Conservation (phyloP, 2,329 filamentous ascomycete genomes). For the Torrubiellomyces zombiae region DNA sequence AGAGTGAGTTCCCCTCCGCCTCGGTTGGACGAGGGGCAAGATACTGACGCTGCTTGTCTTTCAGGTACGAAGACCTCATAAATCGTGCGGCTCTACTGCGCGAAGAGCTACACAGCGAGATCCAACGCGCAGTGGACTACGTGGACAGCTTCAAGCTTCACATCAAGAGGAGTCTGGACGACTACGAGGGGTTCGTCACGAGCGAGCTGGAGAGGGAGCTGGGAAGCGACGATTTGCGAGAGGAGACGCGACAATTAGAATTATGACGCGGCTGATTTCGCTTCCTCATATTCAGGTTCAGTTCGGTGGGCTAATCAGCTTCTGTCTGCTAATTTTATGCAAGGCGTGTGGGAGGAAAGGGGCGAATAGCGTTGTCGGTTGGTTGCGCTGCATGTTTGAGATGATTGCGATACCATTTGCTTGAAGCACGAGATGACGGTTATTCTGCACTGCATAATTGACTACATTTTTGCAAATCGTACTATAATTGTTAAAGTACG, state of each 20-base stretch:
- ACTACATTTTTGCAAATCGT: too few species aligned
- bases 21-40: too few species aligned
- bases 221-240: constrained; percentile 41
- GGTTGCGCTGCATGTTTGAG: too few species aligned
- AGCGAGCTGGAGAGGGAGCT: constrained; percentile 83
- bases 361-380: too few species aligned
- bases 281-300: not conserved
- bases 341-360: too few species aligned
- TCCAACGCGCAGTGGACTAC: constrained; percentile 90
- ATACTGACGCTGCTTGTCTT: too few species aligned
- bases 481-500: too few species aligned
- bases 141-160: constrained; percentile 98
- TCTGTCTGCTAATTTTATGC: too few species aligned
- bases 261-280: constrained; percentile 3
- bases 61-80: constrained; percentile 80
- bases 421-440: too few species aligned
- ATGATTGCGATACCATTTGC: too few species aligned
- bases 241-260: constrained; percentile 36
- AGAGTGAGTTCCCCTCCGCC: constrained; percentile 49
- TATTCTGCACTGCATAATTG: too few species aligned
- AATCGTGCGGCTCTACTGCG: constrained; percentile 66
- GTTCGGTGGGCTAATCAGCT: too few species aligned
- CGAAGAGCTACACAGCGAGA: constrained; percentile 96
- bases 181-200: constrained; percentile 85
- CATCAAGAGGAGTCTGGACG: constrained; percentile 78